Conservation (phyloP, 2,329 filamentous ascomycete species). For the Fonsecaea pugnacius region DNA sequence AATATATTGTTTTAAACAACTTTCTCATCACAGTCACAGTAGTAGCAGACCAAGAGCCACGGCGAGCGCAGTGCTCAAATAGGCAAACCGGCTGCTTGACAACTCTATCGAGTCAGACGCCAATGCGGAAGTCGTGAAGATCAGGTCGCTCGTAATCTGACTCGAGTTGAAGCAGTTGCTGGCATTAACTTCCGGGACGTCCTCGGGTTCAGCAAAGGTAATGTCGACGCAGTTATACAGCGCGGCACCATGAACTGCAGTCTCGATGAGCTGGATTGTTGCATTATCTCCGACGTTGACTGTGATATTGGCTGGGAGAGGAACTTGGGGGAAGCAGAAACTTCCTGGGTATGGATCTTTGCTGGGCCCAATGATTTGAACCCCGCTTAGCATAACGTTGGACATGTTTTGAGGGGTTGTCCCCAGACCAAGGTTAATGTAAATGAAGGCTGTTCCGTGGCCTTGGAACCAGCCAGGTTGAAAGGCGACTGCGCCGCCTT, state of each 20-base stretch:
- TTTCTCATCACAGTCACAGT: constrained; percentile 18
- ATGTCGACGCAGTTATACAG: constrained; percentile 93
- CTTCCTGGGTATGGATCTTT: constrained; percentile 86
- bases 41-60: constrained; percentile 20
- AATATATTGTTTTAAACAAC: background rate
- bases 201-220: constrained; percentile 79
- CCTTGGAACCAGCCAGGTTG: constrained; percentile 97
- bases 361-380: constrained; percentile 79
- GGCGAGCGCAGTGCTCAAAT: constrained; percentile 23
- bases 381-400: constrained; percentile 75
- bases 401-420: constrained; percentile 86
- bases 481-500: constrained; percentile 82
- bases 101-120: constrained; percentile 15
- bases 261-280: constrained; percentile 85
- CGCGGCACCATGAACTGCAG: constrained; percentile 79
- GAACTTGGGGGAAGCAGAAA: constrained; percentile 87
- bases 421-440: constrained; percentile 88
- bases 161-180: constrained; percentile 89
- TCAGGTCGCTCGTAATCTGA: constrained; percentile 73
- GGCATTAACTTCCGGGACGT: constrained; percentile 75
- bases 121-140: constrained; percentile 59
- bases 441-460: constrained; percentile 79
- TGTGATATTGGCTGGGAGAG: constrained; percentile 71
- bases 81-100: constrained; percentile 23
- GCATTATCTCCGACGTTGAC: constrained; percentile 83